A percentile compares a stretch with the other conserved stretches of the same genome.
These are phyloP conservation scores for Sphaerosporella brunnea DNA, from an alignment of 495 filamentous ascomycete species.

Conservation along the genomic window DNA sequence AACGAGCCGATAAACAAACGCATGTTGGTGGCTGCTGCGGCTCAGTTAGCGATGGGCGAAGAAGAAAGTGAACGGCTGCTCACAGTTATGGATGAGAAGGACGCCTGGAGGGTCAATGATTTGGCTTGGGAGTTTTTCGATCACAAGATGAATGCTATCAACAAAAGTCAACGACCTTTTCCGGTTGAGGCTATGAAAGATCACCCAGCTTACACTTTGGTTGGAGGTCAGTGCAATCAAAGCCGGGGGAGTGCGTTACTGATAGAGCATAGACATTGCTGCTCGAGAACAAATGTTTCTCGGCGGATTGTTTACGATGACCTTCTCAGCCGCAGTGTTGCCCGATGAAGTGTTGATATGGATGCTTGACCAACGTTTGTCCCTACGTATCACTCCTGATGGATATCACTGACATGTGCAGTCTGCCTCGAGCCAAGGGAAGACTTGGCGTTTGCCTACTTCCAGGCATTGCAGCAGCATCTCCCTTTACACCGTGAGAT, in stretches of 20 bases:
- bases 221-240: not conserved
- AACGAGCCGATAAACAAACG: not conserved
- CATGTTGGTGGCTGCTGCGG: too few relatives aligned
- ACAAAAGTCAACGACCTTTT: not conserved
- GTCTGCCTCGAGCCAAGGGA: slow-evolving; percentile 42
- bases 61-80: slow-evolving; percentile 41
- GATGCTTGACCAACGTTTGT: slow-evolving; percentile 47
- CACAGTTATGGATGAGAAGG: slow-evolving; percentile 56
- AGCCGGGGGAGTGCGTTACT: not conserved
- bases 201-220: not conserved
- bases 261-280: not conserved
- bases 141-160: not conserved
- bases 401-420: slow-evolving; percentile 15
- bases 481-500: too few relatives aligned
- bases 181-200: not conserved
- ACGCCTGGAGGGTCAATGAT: slow-evolving; percentile 33
- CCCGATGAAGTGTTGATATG: slow-evolving; percentile 57
- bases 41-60: slow-evolving; percentile 34
- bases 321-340: slow-evolving; percentile 30
- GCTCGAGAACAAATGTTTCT: slow-evolving; percentile 1
- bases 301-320: not conserved
- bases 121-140: not conserved
- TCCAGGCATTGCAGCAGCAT: slow-evolving; percentile 36
- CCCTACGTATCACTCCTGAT: not conserved
- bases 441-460: slow-evolving; percentile 48